Evolutionary conservation across 2,329 filamentous ascomycete genomes (phyloP).

Genomic region (Colletotrichum truncatum): DNA sequence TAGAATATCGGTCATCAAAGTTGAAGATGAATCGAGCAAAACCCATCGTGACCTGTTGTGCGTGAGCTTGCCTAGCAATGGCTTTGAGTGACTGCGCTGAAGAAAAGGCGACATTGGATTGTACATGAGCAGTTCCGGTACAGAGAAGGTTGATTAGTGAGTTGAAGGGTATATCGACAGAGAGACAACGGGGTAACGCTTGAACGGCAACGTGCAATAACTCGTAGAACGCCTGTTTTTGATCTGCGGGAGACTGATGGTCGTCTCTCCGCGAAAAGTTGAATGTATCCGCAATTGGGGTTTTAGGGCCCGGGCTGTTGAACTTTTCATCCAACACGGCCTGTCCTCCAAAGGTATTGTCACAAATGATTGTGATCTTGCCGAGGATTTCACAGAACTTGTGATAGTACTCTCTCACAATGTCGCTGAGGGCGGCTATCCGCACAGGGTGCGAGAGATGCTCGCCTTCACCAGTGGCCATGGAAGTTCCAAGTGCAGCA

Average conservation of each 20-base stretch:
- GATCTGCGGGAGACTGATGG: constrained; percentile 74
- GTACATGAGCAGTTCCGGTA: constrained; percentile 95
- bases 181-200: constrained; percentile 92
- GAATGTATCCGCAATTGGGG: constrained; percentile 93
- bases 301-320: constrained; percentile 86
- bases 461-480: constrained; percentile 61
- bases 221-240: constrained; percentile 95
- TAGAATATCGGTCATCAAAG: constrained; percentile 96
- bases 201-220: constrained; percentile 95
- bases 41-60: constrained; percentile 94
- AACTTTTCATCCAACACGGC: constrained; percentile 97
- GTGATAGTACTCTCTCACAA: constrained; percentile 84
- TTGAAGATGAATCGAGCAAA: constrained; percentile 99
- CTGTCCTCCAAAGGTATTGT: constrained; percentile 96
- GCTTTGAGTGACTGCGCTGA: constrained; percentile 94
- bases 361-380: constrained; percentile 95
- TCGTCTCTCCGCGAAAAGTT: constrained; percentile 89
- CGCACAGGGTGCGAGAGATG: constrained; percentile 72
- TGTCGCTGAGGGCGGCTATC: constrained; percentile 74
- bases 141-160: constrained; percentile 93
- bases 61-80: constrained; percentile 91
- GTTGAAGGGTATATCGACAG: constrained; percentile 90
- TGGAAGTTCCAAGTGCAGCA: not conserved
- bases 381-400: constrained; percentile 95
- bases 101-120: constrained; percentile 89